Percentiles rank a stretch among this genome's conserved stretches.
phyloP scores from a whole-genome alignment of 2,329 filamentous ascomycete genomes.

The Penicillium freii region DNA sequence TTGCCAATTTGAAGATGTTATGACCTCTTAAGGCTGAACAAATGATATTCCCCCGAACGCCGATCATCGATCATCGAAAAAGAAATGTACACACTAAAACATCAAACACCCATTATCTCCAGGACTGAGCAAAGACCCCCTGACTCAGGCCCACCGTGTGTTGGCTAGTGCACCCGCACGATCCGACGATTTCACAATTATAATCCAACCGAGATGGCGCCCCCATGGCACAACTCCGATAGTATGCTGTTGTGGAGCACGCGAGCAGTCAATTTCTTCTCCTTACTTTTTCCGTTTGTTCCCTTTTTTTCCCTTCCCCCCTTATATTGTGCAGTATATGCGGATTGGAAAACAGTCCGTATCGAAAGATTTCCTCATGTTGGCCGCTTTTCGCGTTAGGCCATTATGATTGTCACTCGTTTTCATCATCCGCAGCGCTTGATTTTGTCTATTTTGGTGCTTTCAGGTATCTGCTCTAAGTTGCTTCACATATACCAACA shows the following conservation, averaged over 20 bases:
- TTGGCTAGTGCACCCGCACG: conserved; percentile 6
- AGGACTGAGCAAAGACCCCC: not conserved
- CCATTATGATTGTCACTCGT: conserved; percentile 24
- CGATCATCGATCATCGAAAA: not conserved
- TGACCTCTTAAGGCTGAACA: not conserved
- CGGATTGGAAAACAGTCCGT: conserved; percentile 2
- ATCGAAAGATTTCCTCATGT: conserved; percentile 1
- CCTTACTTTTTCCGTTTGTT: not conserved
- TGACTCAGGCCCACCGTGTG: conserved; percentile 3
- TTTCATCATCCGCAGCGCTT: conserved; percentile 27
- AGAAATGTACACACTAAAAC: not conserved
- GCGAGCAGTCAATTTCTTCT: conserved; percentile 4
- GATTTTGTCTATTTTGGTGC: conserved; percentile 28
- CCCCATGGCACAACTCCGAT: conserved; percentile 4
- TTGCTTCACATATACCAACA: conserved; percentile 31
- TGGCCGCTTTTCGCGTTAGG: not conserved
- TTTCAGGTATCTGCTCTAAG: conserved; percentile 29
- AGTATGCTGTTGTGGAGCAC: conserved; percentile 9
- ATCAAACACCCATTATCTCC: not conserved
- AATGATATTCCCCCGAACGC: not conserved
- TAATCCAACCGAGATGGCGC: not conserved
- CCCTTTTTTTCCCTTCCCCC: not conserved
- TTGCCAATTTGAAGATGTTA: not conserved
- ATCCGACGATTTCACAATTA: conserved; percentile 2
- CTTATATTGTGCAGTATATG: not conserved